A percentile compares a stretch with the other conserved stretches of the same genome.
These are phyloP conservation scores for Globisporangium cylindrosporum DNA, from an alignment of 352 stramenopile genomes.

Conservation along the genomic window DNA sequence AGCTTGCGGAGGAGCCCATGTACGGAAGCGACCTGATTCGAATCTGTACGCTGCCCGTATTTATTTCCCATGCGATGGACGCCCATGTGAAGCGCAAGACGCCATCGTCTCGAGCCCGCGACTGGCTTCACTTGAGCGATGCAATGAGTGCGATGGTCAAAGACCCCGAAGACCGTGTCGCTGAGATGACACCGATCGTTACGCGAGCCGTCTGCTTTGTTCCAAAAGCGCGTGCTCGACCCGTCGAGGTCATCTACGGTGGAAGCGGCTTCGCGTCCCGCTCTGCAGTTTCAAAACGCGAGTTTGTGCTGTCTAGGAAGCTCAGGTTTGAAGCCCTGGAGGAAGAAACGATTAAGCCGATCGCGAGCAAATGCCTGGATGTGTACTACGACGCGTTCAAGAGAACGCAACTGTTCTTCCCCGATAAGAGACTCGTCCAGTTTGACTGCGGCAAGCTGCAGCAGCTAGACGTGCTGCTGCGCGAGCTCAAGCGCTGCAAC, in stretches of 20 bases:
- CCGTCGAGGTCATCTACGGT: slow-evolving; percentile 35
- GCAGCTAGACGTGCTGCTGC: slow-evolving; percentile 88
- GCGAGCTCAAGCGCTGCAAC: slow-evolving; percentile 92
- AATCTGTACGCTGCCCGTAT: slow-evolving; percentile 49
- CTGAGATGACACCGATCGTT: slow-evolving; percentile 39
- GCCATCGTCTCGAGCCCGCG: slow-evolving; percentile 2
- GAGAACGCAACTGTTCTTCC: slow-evolving; percentile 93
- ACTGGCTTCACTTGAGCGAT: slow-evolving; percentile 26
- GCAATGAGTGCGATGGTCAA: slow-evolving; percentile 51
- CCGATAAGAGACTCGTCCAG: slow-evolving; percentile 97
- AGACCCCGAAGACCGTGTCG: slow-evolving; percentile 40
- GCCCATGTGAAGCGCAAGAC: slow-evolving; percentile 36
- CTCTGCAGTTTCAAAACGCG: background rate
- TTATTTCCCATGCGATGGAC: slow-evolving; percentile 77
- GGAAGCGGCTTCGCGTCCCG: slow-evolving; percentile 33
- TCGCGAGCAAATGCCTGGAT: slow-evolving; percentile 37
- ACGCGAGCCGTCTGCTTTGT: slow-evolving; percentile 75
- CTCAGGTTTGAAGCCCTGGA: slow-evolving; percentile 22
- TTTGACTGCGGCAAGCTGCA: slow-evolving; percentile 97
- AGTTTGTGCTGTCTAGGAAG: slow-evolving; percentile 42
- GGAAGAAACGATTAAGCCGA: slow-evolving; percentile 18
- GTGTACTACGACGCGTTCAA: slow-evolving; percentile 65
- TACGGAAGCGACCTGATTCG: slow-evolving; percentile 44
- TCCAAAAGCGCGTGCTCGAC: slow-evolving; percentile 52
- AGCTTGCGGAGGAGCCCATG: slow-evolving; percentile 44